Evolutionary conservation across 345 rosid genomes (phyloP), one percentile per base, ranked within the genome.

Genomic region (Garcia nutans): DNA sequence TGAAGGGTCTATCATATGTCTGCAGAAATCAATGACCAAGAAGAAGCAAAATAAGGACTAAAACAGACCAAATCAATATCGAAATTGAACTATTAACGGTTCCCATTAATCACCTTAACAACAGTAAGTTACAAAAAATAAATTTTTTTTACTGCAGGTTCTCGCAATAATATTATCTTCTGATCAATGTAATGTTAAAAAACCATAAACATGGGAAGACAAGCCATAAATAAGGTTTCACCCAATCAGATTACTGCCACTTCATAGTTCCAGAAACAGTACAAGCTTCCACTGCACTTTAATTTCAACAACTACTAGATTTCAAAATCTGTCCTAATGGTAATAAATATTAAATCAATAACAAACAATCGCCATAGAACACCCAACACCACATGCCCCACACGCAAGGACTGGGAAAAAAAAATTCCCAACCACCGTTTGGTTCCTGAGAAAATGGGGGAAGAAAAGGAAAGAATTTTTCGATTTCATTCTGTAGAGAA

Each of bases 1-100:
- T 96, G 54, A 87, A 93, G 11, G 87, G 83, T 79, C 91, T 84
- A 52, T 96, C 99, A 24, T 87, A 96, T 11, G 99, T 96, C 99
- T 96, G 92, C 83, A 87, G 16, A 70, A 68, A 72, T 64, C 65
- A 82, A 52, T 54, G 26, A 56, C 26, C 63, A 33, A 65, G 50
- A 67, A 71, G 26, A 58, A 68, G 28, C 20, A 1, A 26, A 54
- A 47, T 64, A 63, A 72, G 60, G 22, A 72, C 63, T 6, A 77
- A 62, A 23, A 71, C 49, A 55, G 22, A 10, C 16, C 19, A 15
- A 47, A 64, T n/a, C 37, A 54, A 65, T 17, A 65, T 13, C 7
- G 17, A 65, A 54, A 23, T 23, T 9, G 12, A 50, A 49, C 15
- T 16, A 22, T 66, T 66, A 26, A 66, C 47, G 10, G 6, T 24